Base-by-base conservation (phyloP, 495 filamentous ascomycete genomes). In the Aspergillus coremiiformis region DNA sequence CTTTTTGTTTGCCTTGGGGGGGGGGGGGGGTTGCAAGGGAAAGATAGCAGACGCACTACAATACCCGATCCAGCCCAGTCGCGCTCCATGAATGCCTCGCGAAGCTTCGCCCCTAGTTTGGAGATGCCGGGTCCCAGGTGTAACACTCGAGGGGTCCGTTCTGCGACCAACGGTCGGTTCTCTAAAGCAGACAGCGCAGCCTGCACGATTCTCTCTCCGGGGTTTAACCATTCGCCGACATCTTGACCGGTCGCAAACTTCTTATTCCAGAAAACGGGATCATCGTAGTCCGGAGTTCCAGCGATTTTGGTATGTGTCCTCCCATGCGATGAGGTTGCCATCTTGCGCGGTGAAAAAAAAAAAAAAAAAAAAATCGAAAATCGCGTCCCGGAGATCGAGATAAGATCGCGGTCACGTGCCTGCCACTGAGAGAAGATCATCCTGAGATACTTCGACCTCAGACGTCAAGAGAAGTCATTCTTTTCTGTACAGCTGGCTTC, bases 191-290 rank as follows among this genome's bases (percentile, higher is more conserved):
- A 51, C 49, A 72, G 20, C 5, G 63, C 63, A 1, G 57, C 54
- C 5, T 68, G 66, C 10, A 74, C 48, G 11, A 74, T 52, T 10
- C 51, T 49, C 26, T 72, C 63, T 35, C 71, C 71, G 5, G 68
- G 41, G 35, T 74, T 74, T 44, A 74, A 48, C 71, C 71, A 74
- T 58, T 74, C 71, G 15, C 71, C 69, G 8, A 70, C 64, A 64
- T 74, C 71, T 14, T 53, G 59, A 14, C 67, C 67, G n/a, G 59
- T 70, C 17, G 67, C 66, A 33, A 74, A 74, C 35, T 68, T 65
- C 0, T 22, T 42, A 51, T 74, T 64, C 71, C 71, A 74, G 49
- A 64, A 74, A 6, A 47, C 43, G 0, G 68, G 54, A n/a, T 66
- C 55, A 46, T 74, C 69, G 29, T 74, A 74, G 39, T 74, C 69